Conservation (phyloP, 2,329 filamentous ascomycete genomes). For the Chrysoporthe cubensis region DNA sequence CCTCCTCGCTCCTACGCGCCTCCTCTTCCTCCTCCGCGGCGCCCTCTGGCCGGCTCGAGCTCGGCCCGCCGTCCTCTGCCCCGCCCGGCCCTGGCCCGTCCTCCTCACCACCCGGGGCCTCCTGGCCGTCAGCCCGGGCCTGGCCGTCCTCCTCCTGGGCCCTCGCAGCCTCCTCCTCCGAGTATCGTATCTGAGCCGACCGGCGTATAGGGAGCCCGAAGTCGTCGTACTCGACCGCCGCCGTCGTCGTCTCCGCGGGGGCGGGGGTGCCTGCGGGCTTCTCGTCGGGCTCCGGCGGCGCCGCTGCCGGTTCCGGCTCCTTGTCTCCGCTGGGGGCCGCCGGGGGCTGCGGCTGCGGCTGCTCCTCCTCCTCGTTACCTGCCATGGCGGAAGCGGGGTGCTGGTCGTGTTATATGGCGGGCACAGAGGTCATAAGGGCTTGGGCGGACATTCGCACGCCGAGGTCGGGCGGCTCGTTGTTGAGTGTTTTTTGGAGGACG, state of each 20-base stretch:
- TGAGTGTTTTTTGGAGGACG: background rate
- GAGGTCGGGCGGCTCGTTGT: background rate
- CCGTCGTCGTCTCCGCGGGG: background rate
- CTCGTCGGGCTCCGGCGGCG: background rate
- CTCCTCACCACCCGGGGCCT: constrained; percentile 20
- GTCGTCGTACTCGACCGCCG: constrained; percentile 61
- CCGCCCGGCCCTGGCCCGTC: background rate
- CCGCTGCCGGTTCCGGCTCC: background rate
- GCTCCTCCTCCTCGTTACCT: constrained; percentile 16
- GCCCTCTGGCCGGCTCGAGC: constrained; percentile 27
- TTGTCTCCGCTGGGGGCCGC: background rate
- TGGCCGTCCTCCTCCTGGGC: constrained; percentile 15
- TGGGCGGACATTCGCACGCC: background rate
- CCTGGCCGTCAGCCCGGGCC: constrained; percentile 20
- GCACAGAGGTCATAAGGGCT: background rate
- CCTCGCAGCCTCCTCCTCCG: constrained; percentile 26
- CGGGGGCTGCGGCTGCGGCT: background rate
- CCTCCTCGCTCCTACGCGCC: constrained; percentile 33
- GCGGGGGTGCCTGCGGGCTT: background rate
- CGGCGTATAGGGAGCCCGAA: constrained; percentile 68
- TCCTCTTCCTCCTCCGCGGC: constrained; percentile 27
- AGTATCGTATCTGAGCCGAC: constrained; percentile 44
- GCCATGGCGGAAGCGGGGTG: constrained; percentile 9
- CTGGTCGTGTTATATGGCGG: background rate
- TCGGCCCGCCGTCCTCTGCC: constrained; percentile 9